These are phyloP conservation scores for Botrytis hyacinthi DNA, from an alignment of 2,329 filamentous ascomycete genomes.

Conservation along the genomic window DNA sequence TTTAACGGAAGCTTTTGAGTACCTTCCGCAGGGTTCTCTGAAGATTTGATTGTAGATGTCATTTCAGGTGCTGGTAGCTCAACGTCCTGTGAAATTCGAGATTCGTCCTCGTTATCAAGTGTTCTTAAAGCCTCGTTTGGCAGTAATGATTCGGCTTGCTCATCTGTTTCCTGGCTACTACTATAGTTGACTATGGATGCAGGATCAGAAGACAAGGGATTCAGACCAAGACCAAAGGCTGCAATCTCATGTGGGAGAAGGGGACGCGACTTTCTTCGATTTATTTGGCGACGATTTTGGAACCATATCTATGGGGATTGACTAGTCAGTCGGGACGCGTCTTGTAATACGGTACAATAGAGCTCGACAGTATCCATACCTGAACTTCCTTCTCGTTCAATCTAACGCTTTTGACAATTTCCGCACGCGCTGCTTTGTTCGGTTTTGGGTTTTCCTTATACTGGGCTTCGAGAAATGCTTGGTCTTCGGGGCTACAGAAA, in stretches of 20 bases:
- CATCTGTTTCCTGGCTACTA: conserved; percentile 30
- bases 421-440: conserved; percentile 81
- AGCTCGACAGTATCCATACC: conserved; percentile 54
- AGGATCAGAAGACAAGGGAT: conserved; percentile 37
- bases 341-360: conserved; percentile 1
- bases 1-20: not conserved
- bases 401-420: conserved; percentile 75
- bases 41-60: not conserved
- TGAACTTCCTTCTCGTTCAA: conserved; percentile 96
- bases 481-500: conserved; percentile 73
- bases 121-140: conserved; percentile 7
- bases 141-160: conserved; percentile 17
- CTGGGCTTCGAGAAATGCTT: conserved; percentile 80
- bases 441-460: conserved; percentile 86
- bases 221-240: conserved; percentile 52
- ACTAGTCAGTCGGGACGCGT: conserved; percentile 23
- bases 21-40: not conserved
- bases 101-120: conserved; percentile 18
- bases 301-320: conserved; percentile 80
- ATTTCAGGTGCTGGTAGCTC: not conserved
- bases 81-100: not conserved
- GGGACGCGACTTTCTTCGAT: conserved; percentile 83
- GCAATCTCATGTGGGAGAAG: conserved; percentile 74
- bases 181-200: conserved; percentile 25
- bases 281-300: conserved; percentile 91